Percentiles rank a stretch among this genome's conserved stretches.
These are phyloP conservation scores for Termitomyces sp. DNA, from an alignment of 768 basidiomycete species.

Conservation along the genomic window DNA sequence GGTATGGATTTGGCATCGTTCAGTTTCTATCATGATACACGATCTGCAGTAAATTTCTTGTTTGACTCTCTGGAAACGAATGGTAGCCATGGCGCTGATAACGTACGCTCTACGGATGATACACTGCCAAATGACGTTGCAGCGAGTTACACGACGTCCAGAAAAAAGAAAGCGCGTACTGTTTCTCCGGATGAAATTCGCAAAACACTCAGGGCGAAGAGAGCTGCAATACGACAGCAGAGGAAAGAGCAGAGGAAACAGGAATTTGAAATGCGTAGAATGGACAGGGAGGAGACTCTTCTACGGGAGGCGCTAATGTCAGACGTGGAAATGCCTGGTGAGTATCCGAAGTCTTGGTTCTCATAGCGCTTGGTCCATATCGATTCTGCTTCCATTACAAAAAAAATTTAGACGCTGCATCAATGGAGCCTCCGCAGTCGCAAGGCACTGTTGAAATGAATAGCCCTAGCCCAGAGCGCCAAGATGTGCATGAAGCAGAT, in stretches of 20 bases:
- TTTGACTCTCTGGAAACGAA: conserved; percentile 28
- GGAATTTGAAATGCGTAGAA: conserved; percentile 30
- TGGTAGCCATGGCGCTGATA: conserved; percentile 24
- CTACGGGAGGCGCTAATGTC: conserved; percentile 33
- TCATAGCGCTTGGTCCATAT: neutral
- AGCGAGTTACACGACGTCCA: conserved; percentile 24
- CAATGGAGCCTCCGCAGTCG: neutral
- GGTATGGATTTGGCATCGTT: conserved; percentile 23
- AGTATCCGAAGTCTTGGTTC: neutral
- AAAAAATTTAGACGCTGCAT: neutral
- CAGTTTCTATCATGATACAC: neutral
- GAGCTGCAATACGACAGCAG: conserved; percentile 32
- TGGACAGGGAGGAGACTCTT: conserved; percentile 30
- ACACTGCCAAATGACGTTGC: conserved; percentile 23
- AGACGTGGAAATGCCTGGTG: conserved; percentile 18
- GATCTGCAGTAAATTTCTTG: conserved; percentile 23
- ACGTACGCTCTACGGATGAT: conserved; percentile 22
- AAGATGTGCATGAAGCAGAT: conserved; percentile 1
- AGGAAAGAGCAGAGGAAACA: conserved; percentile 34
- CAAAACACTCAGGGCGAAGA: conserved; percentile 25
- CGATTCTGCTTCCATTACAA: neutral
- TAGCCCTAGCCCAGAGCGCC: conserved; percentile 8
- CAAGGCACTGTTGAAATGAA: conserved; percentile 11
- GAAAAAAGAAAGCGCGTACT: conserved; percentile 46
- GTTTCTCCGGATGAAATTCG: conserved; percentile 39